Base-by-base conservation (phyloP, 2,329 filamentous ascomycete species). In the Ceratocystis harringtonii region DNA sequence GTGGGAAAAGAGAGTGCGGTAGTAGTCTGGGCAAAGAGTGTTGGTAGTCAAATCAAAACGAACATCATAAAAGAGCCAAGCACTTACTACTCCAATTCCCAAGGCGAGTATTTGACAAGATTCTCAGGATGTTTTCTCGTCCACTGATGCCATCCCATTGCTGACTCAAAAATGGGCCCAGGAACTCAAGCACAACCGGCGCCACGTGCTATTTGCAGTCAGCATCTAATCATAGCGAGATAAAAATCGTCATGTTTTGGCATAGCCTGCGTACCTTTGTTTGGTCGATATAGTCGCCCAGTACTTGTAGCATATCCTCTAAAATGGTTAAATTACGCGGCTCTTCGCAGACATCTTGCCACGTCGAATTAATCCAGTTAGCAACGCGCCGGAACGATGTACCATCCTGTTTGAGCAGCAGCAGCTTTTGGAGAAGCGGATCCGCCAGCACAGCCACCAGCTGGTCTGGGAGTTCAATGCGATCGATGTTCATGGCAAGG, bases 381-480 rank as follows among this genome's bases (percentile, higher is more conserved):
- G 79, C 77, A 55, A 84, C 77, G n/a, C 84, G 78, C 62, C 76
- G 75, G 32, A 78, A 74, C 12, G 78, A 78, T 61, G 79, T 77
- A 17, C 77, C 75, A 44, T 82, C 80, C 1, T 85, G 81, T 62
- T 82, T 80, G 36, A 89, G 75, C n/a, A 88, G 76, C 43, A 90
- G 76, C 28, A 92, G 78, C 71, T 92, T 94, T 72, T 92, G 89
- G 1, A 92, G 80, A 36, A 95, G 77, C 2, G 87, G 87, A 71
- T 95, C 88, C 1, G 82, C 83, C 15, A 95, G 77, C 3, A 89
- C 84, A 4, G 90, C 88, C 50, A 91, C 84, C 1, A 95, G 78
- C 74, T 95, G 90, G 68, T 88, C 91, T 0, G 90, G 90, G 50
- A 91, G 76, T 73, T 94, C 88, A 30, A 95, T 85, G 69, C 81